phyloP scores from a whole-genome alignment of 2,329 filamentous ascomycete species.

The Colletotrichum musae region DNA sequence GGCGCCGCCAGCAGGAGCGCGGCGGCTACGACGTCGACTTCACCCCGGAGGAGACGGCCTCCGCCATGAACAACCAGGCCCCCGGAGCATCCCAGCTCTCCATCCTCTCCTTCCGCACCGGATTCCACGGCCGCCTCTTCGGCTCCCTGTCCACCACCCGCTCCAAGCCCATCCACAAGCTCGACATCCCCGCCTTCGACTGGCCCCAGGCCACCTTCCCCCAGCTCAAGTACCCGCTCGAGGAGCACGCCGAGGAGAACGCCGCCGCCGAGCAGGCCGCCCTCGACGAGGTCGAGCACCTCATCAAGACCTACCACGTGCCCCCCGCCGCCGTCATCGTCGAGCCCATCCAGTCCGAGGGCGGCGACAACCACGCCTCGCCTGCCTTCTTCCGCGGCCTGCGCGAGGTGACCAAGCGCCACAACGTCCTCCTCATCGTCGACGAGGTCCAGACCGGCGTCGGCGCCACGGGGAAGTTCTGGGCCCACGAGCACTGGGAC shows the following conservation, averaged over 20 bases:
- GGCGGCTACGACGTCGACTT: constrained; percentile 85
- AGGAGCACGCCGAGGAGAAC: constrained; percentile 85
- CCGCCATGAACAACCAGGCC: constrained; percentile 83
- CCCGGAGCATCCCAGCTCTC: constrained; percentile 84
- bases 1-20: constrained; percentile 84
- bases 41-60: constrained; percentile 80
- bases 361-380: constrained; percentile 94
- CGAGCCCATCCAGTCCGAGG: constrained; percentile 94
- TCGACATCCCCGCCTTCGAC: constrained; percentile 95
- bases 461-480: constrained; percentile 93
- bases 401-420: constrained; percentile 82
- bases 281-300: constrained; percentile 85
- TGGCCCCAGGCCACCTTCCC: constrained; percentile 95
- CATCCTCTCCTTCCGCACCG: constrained; percentile 90
- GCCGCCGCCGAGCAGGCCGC: constrained; percentile 84
- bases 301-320: constrained; percentile 84
- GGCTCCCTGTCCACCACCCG: constrained; percentile 90
- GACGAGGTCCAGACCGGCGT: constrained; percentile 96
- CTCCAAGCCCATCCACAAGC: constrained; percentile 94
- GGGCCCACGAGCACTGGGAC: constrained; percentile 97
- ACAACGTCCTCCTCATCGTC: constrained; percentile 88
- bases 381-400: constrained; percentile 89
- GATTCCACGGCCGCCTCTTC: constrained; percentile 92
- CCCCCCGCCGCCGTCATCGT: constrained; percentile 87
- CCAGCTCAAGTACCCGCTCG: constrained; percentile 86